These are phyloP conservation scores for Trifolium pratense DNA, from an alignment of 306 rosid genomes.

Conservation along the genomic window DNA sequence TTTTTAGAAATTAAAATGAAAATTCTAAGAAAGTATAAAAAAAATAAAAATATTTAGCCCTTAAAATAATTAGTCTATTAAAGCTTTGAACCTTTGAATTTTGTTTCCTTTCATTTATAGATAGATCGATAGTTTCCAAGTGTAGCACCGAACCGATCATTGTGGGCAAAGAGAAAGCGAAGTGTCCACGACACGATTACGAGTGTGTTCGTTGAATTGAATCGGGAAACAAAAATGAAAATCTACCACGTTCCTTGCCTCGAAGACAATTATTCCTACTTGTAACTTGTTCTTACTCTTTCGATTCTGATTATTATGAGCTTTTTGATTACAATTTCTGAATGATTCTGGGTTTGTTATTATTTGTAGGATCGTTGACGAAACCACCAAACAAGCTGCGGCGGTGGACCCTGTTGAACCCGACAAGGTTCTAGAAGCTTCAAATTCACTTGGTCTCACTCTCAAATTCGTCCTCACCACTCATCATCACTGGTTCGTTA, in stretches of 20 bases:
- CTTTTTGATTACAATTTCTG: constrained; percentile 23
- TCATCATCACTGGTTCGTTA: constrained; percentile 82
- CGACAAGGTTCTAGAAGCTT: constrained; percentile 70
- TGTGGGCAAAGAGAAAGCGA: not conserved
- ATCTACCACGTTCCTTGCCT: constrained; percentile 46
- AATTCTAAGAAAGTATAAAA: no score
- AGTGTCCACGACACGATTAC: no score
- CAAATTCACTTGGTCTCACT: constrained; percentile 61
- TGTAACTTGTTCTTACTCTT: constrained; percentile 28
- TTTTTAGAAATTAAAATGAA: no score
- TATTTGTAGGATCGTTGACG: constrained; percentile 69
- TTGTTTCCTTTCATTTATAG: no score
- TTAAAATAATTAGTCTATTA: no score
- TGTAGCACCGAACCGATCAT: not conserved
- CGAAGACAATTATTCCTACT: constrained; percentile 48
- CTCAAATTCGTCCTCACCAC: constrained; percentile 93
- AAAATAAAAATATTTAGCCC: no score
- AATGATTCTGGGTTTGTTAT: not conserved
- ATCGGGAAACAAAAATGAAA: constrained; percentile 46
- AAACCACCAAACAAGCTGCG: constrained; percentile 81
- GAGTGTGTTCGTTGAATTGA: not conserved
- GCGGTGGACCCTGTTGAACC: constrained; percentile 94
- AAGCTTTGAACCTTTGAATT: no score
- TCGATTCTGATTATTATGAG: not conserved
- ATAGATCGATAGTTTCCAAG: no score